phyloP scores from a whole-genome alignment of 2,329 filamentous ascomycete species.

The Emydomyces testavorans region DNA sequence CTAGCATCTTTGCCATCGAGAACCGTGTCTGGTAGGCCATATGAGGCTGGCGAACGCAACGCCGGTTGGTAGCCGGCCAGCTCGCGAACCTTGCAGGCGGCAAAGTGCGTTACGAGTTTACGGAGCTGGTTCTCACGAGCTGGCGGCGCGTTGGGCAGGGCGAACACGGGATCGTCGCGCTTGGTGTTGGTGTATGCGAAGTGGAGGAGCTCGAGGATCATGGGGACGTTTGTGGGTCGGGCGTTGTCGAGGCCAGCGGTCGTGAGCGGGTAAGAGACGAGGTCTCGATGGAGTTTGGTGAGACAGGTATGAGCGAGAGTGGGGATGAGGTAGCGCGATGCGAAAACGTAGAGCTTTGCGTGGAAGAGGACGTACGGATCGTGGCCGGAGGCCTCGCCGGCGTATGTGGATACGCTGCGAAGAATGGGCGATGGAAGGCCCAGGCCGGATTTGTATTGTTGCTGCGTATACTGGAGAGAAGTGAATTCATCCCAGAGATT shows the following conservation, averaged over 20 bases:
- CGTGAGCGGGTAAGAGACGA: constrained; percentile 25
- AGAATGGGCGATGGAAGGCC: constrained; percentile 12
- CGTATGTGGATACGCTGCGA: constrained; percentile 10
- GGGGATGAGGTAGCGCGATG: constrained; percentile 33
- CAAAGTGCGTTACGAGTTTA: constrained; percentile 32
- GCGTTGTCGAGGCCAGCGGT: constrained; percentile 4
- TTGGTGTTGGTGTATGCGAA: constrained; percentile 33
- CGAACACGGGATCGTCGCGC: constrained; percentile 30
- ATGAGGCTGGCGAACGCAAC: constrained; percentile 1
- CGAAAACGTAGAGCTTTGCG: constrained; percentile 36
- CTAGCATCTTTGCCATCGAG: constrained; percentile 16
- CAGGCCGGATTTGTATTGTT: constrained; percentile 13
- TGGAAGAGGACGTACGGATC: constrained; percentile 33
- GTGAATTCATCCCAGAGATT: constrained; percentile 33
- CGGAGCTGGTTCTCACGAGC: constrained; percentile 33
- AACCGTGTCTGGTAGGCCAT: constrained; percentile 1
- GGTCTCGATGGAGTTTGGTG: constrained; percentile 30
- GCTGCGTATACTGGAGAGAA: constrained; percentile 27
- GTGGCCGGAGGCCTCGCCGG: constrained; percentile 9
- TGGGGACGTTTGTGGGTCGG: constrained; percentile 21
- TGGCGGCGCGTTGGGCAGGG: constrained; percentile 20
- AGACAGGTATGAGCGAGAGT: constrained; percentile 32
- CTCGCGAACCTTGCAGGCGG: constrained; percentile 32
- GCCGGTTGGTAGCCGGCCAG: constrained; percentile 25
- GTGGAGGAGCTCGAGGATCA: constrained; percentile 30